These are phyloP conservation scores for Scutellaria galericulata DNA, from an alignment of 257 asterid species.

Conservation along the genomic window DNA sequence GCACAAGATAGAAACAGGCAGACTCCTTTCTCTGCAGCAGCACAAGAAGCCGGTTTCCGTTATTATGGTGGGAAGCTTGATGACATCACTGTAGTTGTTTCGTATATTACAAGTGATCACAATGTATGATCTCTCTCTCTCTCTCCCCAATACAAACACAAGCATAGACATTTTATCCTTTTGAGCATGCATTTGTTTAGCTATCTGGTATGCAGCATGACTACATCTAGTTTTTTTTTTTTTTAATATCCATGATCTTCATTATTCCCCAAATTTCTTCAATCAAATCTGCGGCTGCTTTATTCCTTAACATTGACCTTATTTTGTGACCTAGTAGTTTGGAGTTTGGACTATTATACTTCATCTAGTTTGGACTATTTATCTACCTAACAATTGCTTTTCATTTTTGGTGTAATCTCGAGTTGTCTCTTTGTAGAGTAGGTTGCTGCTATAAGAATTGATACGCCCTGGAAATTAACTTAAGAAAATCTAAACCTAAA, in stretches of 20 bases:
- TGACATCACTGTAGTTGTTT: slow-evolving; percentile 88
- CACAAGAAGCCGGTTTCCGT: slow-evolving; percentile 94
- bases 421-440: not conserved
- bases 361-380: no score
- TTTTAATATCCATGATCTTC: not conserved
- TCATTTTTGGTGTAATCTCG: not conserved
- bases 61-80: slow-evolving; percentile 96
- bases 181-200: not conserved
- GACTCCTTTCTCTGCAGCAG: slow-evolving; percentile 96
- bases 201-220: not conserved
- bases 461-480: not conserved
- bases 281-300: slow-evolving; percentile 2
- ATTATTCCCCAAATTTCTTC: not conserved
- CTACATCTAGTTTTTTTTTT: not conserved
- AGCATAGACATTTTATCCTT: not conserved
- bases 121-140: slow-evolving; percentile 53
- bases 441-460: not conserved
- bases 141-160: slow-evolving; percentile 3
- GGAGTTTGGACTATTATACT: no score
- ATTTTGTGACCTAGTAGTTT: no score
- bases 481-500: not conserved
- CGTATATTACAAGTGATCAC: slow-evolving; percentile 67
- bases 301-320: not conserved
- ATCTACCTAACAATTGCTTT: not conserved
- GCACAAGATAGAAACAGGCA: slow-evolving; percentile 89